Base-by-base conservation (phyloP, 1,139 yeast species). In the Candida sojae region DNA sequence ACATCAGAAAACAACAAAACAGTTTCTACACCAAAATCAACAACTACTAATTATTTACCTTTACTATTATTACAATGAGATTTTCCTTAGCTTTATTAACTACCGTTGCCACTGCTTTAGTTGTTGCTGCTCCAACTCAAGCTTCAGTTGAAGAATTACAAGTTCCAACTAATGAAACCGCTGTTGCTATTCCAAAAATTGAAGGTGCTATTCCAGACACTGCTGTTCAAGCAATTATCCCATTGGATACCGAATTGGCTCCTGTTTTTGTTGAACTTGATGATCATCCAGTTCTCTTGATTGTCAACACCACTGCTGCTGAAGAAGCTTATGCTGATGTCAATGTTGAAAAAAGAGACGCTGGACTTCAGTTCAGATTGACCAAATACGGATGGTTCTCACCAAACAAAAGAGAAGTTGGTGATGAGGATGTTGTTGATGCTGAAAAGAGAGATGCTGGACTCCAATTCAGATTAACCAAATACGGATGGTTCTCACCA, bases 31-130 rank as follows among this genome's bases (percentile, higher is more conserved):
- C 26, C 29, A 13, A 25, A 39, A 39, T 17, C 39, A 25, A 37
- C 21, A 36, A 36, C 39, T 23, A 32, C 43, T 7, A 42, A 31
- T 28, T 12, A 25, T 9, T 28, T 13, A 25, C 7, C 13, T 36
- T 6, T 9, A 4, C 13, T 36, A 13, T 23, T 28, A 28, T 28
- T 8, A 37, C 23, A 28, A 53, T 53, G 57, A 52, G 32, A 45
- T 47, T 53, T 28, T 51, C 57, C 9, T 44, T 44, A 35, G 40
- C 50, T 40, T 48, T 52, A 38, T 42, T 52, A 26, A 44, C 53
- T 28, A 37, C 53, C 23, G 26, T 46, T 42, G 43, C 53, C 37
- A 47, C 52, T 38, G 42, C 46, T 30, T 37, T 43, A 29, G 54
- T 47, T 44, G 50, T 49, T 30, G 26, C 49, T 39, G 50, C 55